phyloP scores from a whole-genome alignment of 345 rosid species.

The Eucalyptus microcorys region DNA sequence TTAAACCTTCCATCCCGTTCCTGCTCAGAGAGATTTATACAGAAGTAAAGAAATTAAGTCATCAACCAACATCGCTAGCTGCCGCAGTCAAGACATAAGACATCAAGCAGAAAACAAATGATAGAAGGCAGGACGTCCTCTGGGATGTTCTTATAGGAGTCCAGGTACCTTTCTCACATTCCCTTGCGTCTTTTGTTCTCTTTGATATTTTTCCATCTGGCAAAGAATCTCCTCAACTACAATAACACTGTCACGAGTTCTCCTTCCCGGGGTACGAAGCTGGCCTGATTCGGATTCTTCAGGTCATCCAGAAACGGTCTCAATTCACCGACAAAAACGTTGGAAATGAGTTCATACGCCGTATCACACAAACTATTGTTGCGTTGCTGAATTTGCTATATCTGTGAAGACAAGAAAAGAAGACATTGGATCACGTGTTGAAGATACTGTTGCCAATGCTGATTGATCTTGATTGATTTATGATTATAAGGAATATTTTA shows the following conservation, averaged over 20 bases:
- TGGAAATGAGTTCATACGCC: not conserved
- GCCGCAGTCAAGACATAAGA: not conserved
- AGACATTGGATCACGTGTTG: not conserved
- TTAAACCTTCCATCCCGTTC: not conserved
- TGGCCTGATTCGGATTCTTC: not conserved
- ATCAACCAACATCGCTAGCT: not conserved
- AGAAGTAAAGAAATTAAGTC: not conserved
- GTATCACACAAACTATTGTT: not conserved
- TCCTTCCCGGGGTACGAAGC: not conserved
- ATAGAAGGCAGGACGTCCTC: not conserved
- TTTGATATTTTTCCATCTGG: not conserved
- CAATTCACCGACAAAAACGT: not conserved
- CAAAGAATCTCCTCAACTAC: not conserved
- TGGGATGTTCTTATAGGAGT: not conserved
- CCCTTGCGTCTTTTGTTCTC: not conserved
- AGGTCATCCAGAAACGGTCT: not conserved
- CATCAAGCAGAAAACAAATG: not conserved
- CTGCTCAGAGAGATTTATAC: not conserved
- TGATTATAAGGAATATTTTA: too few relatives aligned
- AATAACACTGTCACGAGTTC: not conserved
- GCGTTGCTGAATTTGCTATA: not conserved
- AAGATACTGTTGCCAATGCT: too few relatives aligned
- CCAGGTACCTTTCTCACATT: not conserved
- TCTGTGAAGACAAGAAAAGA: not conserved
- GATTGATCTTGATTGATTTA: too few relatives aligned